phyloP scores from a whole-genome alignment of 768 basidiomycete genomes.

The Podaxis sp. region DNA sequence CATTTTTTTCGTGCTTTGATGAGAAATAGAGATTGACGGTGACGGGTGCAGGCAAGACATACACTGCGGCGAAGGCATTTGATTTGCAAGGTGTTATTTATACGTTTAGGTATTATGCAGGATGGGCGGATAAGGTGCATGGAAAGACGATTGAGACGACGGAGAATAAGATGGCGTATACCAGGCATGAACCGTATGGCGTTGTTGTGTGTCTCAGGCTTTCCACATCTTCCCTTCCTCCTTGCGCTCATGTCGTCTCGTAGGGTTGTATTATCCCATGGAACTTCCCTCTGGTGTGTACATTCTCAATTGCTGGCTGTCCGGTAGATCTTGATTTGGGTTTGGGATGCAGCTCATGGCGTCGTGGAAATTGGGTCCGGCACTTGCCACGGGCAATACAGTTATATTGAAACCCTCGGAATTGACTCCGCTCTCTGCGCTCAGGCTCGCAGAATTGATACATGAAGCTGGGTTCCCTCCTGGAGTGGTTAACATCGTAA shows the following conservation, averaged over 20 bases:
- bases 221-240: background rate
- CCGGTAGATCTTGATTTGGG: background rate
- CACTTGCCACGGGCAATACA: constrained; percentile 74
- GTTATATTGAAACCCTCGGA: constrained; percentile 76
- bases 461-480: constrained; percentile 74
- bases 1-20: background rate
- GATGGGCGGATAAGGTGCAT: constrained; percentile 85
- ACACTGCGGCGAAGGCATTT: constrained; percentile 40
- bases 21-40: background rate
- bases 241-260: background rate
- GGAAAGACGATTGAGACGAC: constrained; percentile 76
- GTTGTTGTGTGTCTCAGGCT: constrained; percentile 34
- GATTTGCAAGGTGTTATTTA: constrained; percentile 52
- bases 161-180: constrained; percentile 61
- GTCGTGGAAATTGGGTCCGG: constrained; percentile 72
- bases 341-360: constrained; percentile 41
- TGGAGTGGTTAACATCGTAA: constrained; percentile 75
- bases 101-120: constrained; percentile 77
- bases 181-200: constrained; percentile 66
- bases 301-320: background rate
- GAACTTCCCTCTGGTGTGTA: constrained; percentile 43
- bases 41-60: constrained; percentile 50
- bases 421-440: constrained; percentile 67
- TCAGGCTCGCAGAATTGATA: constrained; percentile 50
- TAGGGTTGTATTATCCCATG: constrained; percentile 61